These are phyloP conservation scores for Leccinellum luteum DNA, from an alignment of 768 basidiomycete genomes.

Conservation along the genomic window DNA sequence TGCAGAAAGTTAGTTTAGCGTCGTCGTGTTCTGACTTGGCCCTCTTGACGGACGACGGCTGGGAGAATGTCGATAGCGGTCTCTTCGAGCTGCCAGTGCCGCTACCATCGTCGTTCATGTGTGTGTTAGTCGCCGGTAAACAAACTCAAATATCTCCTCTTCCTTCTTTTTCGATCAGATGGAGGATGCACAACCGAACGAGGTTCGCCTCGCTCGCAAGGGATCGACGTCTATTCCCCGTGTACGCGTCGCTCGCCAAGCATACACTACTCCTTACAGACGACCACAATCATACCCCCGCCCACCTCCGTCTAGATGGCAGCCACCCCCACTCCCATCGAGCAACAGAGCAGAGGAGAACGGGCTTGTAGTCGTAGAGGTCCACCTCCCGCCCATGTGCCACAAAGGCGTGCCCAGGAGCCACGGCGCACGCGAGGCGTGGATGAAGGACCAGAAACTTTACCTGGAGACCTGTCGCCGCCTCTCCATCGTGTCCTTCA, in stretches of 20 bases:
- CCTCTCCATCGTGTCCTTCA: constrained; percentile 11
- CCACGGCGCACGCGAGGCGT: constrained; percentile 8
- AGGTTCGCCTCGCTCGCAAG: constrained; percentile 35
- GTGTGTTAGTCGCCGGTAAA: constrained; percentile 17
- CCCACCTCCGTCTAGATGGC: neutral
- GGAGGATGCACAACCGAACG: constrained; percentile 43
- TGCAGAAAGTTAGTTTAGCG: neutral
- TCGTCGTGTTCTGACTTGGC: constrained; percentile 17
- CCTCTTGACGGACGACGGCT: constrained; percentile 16
- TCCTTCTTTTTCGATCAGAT: neutral
- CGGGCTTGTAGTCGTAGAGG: constrained; percentile 4
- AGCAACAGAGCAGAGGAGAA: neutral
- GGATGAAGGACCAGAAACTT: constrained; percentile 13
- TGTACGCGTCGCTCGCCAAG: constrained; percentile 14
- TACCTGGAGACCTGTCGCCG: constrained; percentile 4
- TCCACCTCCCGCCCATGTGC: constrained; percentile 13
- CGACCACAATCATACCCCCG: neutral
- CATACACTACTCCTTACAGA: too few species aligned
- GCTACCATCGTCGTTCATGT: constrained; percentile 16
- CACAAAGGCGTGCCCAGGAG: constrained; percentile 6
- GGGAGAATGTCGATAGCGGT: constrained; percentile 1
- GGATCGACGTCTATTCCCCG: constrained; percentile 29
- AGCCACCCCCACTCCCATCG: neutral
- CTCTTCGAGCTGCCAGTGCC: constrained; percentile 13
- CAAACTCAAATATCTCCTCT: constrained; percentile 15